Percentiles rank a stretch among this genome's conserved stretches.
phyloP scores from a whole-genome alignment of 2,329 filamentous ascomycete genomes.

The Biscogniauxia sp. region DNA sequence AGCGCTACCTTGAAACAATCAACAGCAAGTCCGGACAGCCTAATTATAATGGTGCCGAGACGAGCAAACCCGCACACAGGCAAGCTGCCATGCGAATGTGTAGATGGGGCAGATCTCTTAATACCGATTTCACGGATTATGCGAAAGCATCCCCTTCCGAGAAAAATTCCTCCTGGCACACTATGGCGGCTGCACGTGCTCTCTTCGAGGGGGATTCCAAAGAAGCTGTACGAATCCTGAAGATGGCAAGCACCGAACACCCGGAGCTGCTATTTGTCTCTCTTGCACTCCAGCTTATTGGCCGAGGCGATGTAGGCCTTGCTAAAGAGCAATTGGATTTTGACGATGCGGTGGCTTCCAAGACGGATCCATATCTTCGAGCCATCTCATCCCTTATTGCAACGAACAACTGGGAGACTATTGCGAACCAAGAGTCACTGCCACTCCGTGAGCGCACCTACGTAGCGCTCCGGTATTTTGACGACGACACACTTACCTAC shows the following conservation, averaged over 20 bases:
- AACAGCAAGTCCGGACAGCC: conserved; percentile 62
- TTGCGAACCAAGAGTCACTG: conserved; percentile 70
- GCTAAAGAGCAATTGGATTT: conserved; percentile 54
- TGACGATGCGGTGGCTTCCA: conserved; percentile 57
- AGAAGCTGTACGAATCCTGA: conserved; percentile 68
- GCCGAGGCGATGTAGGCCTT: conserved; percentile 44
- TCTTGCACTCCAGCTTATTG: conserved; percentile 62
- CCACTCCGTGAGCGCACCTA: conserved; percentile 73
- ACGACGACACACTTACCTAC: conserved; percentile 58
- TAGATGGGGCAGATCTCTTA: conserved; percentile 62
- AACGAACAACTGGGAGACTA: conserved; percentile 71
- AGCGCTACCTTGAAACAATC: conserved; percentile 60
- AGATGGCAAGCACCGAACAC: conserved; percentile 60
- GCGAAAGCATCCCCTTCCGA: conserved; percentile 43
- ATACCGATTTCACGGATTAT: conserved; percentile 42
- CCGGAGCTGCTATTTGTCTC: conserved; percentile 68
- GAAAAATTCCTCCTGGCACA: conserved; percentile 57
- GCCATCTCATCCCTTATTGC: conserved; percentile 77
- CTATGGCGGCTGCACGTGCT: conserved; percentile 73
- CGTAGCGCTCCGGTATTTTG: conserved; percentile 66
- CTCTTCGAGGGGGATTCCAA: conserved; percentile 70
- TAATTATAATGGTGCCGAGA: conserved; percentile 61
- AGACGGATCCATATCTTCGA: conserved; percentile 75
- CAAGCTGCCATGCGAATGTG: conserved; percentile 75
- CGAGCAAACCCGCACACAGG: conserved; percentile 66